Percentiles rank a stretch among this genome's conserved stretches.
Conservation (phyloP, 257 asterid species). For the Salvia rosmarinus region DNA sequence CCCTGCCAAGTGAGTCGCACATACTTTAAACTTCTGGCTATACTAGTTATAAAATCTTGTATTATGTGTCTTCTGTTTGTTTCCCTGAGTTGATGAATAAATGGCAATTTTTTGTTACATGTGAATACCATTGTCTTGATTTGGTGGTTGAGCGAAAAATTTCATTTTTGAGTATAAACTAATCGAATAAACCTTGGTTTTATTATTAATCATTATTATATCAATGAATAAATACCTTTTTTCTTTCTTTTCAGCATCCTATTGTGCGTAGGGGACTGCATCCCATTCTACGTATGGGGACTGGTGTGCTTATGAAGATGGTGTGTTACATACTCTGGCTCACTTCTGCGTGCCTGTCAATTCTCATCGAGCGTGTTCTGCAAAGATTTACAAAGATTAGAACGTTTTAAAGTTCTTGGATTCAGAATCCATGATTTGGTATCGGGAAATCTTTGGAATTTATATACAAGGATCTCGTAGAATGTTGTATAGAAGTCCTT, state of each 20-base stretch:
- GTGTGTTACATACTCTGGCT: constrained; percentile 26
- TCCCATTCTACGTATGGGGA: constrained; percentile 32
- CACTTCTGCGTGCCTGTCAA: constrained; percentile 34
- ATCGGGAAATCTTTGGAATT: constrained; percentile 32
- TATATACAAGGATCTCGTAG: constrained; percentile 27
- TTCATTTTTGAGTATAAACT: no score
- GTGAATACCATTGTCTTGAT: no score
- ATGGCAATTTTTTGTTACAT: neutral
- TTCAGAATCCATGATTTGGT: constrained; percentile 31
- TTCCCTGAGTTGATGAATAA: neutral
- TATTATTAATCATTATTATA: neutral
- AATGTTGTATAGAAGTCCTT: constrained; percentile 29
- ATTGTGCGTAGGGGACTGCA: constrained; percentile 30
- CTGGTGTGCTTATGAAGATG: constrained; percentile 30
- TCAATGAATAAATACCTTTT: neutral
- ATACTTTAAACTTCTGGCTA: neutral
- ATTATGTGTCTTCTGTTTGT: neutral
- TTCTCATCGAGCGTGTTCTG: constrained; percentile 26
- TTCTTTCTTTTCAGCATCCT: neutral
- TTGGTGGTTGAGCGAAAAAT: no score
- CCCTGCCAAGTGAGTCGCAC: neutral
- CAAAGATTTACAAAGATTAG: constrained; percentile 35
- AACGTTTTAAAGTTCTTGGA: constrained; percentile 38
- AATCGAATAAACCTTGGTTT: no score
- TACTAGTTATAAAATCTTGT: neutral